Conservation (phyloP, 495 filamentous ascomycete genomes). For the Tuber microsphaerosporum region DNA sequence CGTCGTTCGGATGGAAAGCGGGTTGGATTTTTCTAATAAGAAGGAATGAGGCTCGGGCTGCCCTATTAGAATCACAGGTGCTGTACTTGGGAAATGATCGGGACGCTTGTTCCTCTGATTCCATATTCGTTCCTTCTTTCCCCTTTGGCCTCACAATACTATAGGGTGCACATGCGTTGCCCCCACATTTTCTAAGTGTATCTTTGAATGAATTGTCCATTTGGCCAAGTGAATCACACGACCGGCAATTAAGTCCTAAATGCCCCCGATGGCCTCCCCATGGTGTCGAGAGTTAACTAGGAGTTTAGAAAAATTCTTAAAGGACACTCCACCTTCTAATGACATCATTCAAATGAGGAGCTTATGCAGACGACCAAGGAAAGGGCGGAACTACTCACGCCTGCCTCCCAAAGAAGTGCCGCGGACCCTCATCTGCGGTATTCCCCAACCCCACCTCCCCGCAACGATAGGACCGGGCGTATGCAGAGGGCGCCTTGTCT, state of each 20-base stretch:
- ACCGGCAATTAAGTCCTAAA: not conserved
- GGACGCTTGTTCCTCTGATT: not conserved
- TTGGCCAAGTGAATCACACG: not conserved
- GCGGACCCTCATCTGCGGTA: not conserved
- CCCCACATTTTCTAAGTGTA: not conserved
- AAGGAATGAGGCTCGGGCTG: not conserved
- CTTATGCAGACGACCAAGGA: not conserved
- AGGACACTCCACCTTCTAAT: not conserved
- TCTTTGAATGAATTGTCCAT: not conserved
- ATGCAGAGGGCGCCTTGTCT: not conserved
- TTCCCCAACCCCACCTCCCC: not conserved
- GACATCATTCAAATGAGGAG: not conserved
- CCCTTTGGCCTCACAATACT: not conserved
- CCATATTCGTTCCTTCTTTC: not conserved
- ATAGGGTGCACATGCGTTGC: not conserved
- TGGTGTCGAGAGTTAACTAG: not conserved
- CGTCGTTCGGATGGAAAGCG: slow-evolving; percentile 25
- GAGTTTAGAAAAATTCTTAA: not conserved
- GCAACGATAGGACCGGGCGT: not conserved
- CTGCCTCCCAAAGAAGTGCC: not conserved
- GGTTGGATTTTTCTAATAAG: slow-evolving; percentile 21
- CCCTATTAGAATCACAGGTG: not conserved
- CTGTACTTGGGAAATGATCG: not conserved
- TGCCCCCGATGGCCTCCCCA: not conserved
- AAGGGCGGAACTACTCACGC: not conserved